phyloP scores from a whole-genome alignment of 2,329 filamentous ascomycete species.

The Annulohypoxylon truncatum region DNA sequence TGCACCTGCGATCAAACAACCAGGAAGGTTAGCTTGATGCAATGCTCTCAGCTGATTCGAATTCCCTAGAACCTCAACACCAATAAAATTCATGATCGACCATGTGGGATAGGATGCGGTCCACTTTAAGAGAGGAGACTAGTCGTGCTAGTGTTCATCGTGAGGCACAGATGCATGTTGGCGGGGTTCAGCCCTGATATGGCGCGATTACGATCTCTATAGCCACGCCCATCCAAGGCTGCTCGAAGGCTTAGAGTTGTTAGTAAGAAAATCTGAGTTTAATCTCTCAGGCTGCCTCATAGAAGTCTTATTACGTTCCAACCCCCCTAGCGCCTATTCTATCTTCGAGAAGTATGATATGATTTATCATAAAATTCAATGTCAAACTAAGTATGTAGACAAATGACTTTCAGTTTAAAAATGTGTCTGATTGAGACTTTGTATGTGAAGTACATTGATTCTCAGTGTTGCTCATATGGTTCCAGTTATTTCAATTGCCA shows the following conservation, averaged over 20 bases:
- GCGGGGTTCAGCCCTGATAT: conserved; percentile 20
- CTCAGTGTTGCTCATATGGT: not conserved
- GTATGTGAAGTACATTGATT: not conserved
- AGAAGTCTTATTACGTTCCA: not conserved
- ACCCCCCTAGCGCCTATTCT: not conserved
- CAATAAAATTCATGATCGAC: conserved; percentile 12
- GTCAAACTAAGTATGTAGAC: not conserved
- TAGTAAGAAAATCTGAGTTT: not conserved
- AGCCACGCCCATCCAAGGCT: not conserved
- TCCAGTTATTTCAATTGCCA: not conserved
- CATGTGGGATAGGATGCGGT: conserved; percentile 9
- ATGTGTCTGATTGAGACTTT: not conserved
- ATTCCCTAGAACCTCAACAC: conserved; percentile 2
- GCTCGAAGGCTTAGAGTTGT: not conserved
- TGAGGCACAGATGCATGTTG: conserved; percentile 23
- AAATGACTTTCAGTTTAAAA: not conserved
- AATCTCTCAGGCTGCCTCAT: not conserved
- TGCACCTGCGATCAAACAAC: conserved; percentile 3
- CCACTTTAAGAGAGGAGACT: conserved; percentile 18
- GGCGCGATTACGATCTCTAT: conserved; percentile 8
- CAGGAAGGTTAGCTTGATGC: not conserved
- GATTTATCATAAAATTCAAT: not conserved
- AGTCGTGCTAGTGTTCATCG: conserved; percentile 14
- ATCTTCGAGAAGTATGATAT: not conserved
- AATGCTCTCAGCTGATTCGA: conserved; percentile 8